phyloP scores from a whole-genome alignment of 306 rosid species.

The Lablab purpureus region DNA sequence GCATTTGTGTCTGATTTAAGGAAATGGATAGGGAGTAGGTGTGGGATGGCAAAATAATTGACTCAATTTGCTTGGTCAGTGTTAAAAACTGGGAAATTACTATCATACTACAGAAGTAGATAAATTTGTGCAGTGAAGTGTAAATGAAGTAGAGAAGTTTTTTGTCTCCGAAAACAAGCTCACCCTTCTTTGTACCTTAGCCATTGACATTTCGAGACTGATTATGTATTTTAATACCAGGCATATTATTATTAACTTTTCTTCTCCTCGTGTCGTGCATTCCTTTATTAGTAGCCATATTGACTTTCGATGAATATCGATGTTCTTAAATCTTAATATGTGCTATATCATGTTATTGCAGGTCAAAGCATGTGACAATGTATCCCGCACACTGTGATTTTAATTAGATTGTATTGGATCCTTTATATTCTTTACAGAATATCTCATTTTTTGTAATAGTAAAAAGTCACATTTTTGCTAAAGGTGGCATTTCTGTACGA shows the following conservation, averaged over 20 bases:
- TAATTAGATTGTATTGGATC: slow-evolving; percentile 35
- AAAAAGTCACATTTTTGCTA: slow-evolving; percentile 11
- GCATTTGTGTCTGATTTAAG: slow-evolving; percentile 39
- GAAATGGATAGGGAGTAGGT: slow-evolving; percentile 23
- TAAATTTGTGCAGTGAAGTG: background rate
- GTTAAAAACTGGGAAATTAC: slow-evolving; percentile 2
- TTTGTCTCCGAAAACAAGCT: slow-evolving; percentile 29
- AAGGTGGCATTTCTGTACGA: slow-evolving; percentile 35
- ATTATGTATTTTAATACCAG: slow-evolving; percentile 2
- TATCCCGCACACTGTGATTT: slow-evolving; percentile 41
- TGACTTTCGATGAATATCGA: background rate
- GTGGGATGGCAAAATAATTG: slow-evolving; percentile 17
- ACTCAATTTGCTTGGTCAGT: background rate
- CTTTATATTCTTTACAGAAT: slow-evolving; percentile 23
- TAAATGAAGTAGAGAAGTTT: background rate
- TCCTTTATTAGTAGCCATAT: slow-evolving; percentile 7
- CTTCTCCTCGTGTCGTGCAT: slow-evolving; percentile 11
- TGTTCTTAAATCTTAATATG: slow-evolving; percentile 18
- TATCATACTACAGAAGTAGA: background rate
- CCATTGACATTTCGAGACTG: slow-evolving; percentile 26
- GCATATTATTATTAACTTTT: slow-evolving; percentile 4
- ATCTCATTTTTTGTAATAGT: slow-evolving; percentile 23
- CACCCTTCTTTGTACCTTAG: background rate
- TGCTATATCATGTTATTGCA: slow-evolving; percentile 43
- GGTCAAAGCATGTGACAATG: slow-evolving; percentile 44